A percentile compares a stretch with the other conserved stretches of the same genome.
Conservation (phyloP, 305 asterid species). For the Fraxinus velutina region DNA sequence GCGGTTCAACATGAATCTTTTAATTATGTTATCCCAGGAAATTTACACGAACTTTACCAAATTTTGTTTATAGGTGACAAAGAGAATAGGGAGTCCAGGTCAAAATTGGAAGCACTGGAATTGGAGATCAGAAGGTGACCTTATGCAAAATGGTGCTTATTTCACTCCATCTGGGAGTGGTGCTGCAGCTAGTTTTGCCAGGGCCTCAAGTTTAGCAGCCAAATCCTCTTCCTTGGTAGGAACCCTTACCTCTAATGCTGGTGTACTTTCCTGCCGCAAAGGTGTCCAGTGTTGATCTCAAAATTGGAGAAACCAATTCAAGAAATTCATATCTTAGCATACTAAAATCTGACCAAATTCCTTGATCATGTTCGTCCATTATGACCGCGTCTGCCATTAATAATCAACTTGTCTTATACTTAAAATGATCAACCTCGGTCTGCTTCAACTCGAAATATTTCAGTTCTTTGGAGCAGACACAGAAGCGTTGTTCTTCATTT, state of each 20-base stretch:
- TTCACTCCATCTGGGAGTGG: constrained; percentile 38
- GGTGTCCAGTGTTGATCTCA: constrained; percentile 32
- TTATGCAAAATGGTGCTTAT: constrained; percentile 43
- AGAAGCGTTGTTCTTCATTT: constrained; percentile 46
- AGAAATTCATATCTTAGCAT: not conserved
- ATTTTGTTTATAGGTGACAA: constrained; percentile 28
- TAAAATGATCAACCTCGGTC: constrained; percentile 33
- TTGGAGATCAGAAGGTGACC: constrained; percentile 50
- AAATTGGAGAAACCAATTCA: not conserved
- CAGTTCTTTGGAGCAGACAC: constrained; percentile 31
- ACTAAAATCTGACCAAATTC: constrained; percentile 6
- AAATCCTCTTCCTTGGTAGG: constrained; percentile 37
- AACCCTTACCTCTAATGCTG: constrained; percentile 34
- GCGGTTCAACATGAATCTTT: not conserved
- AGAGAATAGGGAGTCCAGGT: constrained; percentile 29
- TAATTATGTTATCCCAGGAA: not conserved
- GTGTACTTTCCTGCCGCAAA: constrained; percentile 34
- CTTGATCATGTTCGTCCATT: not conserved
- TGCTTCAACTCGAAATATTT: constrained; percentile 26
- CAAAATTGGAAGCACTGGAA: constrained; percentile 38
- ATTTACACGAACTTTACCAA: not conserved
- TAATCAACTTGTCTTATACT: not conserved
- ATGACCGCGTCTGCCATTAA: not conserved
- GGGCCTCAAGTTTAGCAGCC: constrained; percentile 45
- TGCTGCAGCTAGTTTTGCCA: constrained; percentile 35